Evolutionary conservation across 2,329 filamentous ascomycete genomes (phyloP).

Genomic region (Lachnellula hyalina): DNA sequence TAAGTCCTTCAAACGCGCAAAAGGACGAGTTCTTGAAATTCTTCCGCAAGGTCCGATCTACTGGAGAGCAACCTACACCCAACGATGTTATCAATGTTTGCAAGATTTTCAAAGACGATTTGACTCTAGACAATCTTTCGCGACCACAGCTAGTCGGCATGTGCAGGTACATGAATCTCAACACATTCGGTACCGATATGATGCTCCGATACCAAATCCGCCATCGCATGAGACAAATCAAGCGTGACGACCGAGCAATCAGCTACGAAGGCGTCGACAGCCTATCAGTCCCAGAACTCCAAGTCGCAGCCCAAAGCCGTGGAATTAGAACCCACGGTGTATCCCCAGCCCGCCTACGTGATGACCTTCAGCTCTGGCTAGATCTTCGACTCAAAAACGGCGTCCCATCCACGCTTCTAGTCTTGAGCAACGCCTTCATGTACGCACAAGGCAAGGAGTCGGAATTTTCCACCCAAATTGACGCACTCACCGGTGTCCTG

Average conservation of each 20-base stretch:
- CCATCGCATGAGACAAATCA: slow-evolving; percentile 98
- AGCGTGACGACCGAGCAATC: slow-evolving; percentile 93
- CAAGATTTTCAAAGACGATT: slow-evolving; percentile 97
- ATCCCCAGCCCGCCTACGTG: slow-evolving; percentile 78
- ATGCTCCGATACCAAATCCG: slow-evolving; percentile 97
- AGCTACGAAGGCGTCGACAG: slow-evolving; percentile 89
- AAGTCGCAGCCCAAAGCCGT: slow-evolving; percentile 85
- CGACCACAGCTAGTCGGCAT: slow-evolving; percentile 94
- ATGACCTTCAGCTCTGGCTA: slow-evolving; percentile 90
- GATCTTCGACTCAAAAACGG: slow-evolving; percentile 89
- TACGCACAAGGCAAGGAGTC: slow-evolving; percentile 80
- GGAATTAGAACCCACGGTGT: slow-evolving; percentile 91
- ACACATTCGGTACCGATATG: slow-evolving; percentile 93
- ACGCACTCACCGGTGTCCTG: slow-evolving; percentile 85
- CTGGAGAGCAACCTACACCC: slow-evolving; percentile 80
- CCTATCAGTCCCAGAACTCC: slow-evolving; percentile 87
- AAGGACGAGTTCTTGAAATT: slow-evolving; percentile 94
- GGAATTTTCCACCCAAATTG: slow-evolving; percentile 84
- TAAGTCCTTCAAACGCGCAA: slow-evolving; percentile 78
- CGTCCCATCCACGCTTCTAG: slow-evolving; percentile 92
- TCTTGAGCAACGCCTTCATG: slow-evolving; percentile 96
- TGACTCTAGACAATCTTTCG: slow-evolving; percentile 95
- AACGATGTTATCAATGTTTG: slow-evolving; percentile 97
- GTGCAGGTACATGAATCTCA: slow-evolving; percentile 97
- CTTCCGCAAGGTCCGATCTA: slow-evolving; percentile 91